phyloP scores from a whole-genome alignment of 2,329 filamentous ascomycete species.

The Chalara sp. region DNA sequence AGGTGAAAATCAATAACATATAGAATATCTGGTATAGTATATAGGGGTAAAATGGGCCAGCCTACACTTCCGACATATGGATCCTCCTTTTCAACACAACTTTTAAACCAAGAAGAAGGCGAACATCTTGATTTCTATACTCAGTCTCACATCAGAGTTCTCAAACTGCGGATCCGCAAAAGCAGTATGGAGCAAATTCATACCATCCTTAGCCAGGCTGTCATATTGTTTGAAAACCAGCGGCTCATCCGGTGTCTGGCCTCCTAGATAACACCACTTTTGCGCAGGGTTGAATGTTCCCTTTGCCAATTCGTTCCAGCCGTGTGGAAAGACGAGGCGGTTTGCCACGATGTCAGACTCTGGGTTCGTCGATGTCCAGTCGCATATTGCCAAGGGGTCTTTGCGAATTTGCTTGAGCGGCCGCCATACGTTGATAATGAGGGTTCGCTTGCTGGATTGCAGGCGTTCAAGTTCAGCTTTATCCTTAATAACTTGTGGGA shows the following conservation, averaged over 20 bases:
- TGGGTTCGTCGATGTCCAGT: background rate
- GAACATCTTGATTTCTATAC: background rate
- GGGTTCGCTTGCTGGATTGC: background rate
- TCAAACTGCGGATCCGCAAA: background rate
- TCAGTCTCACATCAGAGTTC: background rate
- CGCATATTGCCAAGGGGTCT: background rate
- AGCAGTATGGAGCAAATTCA: background rate
- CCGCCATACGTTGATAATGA: background rate
- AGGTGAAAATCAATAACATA: too few species aligned
- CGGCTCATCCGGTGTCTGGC: background rate
- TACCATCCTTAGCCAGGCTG: background rate
- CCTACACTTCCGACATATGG: too few species aligned
- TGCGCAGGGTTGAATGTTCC: background rate
- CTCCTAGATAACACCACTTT: background rate
- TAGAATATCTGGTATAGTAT: too few species aligned
- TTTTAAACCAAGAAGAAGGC: background rate
- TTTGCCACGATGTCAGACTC: background rate
- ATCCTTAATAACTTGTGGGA: background rate
- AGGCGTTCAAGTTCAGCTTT: background rate
- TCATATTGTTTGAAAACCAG: background rate
- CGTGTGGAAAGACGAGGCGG: background rate
- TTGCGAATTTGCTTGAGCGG: background rate
- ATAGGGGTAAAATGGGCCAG: too few species aligned
- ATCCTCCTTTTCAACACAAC: background rate
- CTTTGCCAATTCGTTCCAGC: background rate